Evolutionary conservation across 805 yeast species (phyloP), one percentile per base, ranked within the genome.

Genomic region (Debaryomyces tyrocola): DNA sequence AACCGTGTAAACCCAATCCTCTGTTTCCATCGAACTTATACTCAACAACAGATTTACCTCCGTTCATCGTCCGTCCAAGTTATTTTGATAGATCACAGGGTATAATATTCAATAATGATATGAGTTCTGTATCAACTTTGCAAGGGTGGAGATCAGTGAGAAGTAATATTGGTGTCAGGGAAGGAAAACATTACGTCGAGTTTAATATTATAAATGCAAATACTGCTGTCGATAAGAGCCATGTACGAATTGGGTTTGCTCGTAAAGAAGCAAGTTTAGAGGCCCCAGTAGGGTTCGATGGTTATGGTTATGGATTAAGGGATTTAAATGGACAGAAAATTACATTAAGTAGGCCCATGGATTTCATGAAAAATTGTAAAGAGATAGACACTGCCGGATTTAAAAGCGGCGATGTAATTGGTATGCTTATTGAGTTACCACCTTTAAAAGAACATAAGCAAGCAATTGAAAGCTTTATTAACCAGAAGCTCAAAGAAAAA

Each of bases 261-360:
- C 71, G 98, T 43, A 77, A 90, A 50, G 98, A 92, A 59, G 94
- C 96, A 2, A 80, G 90, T 41, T 66, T 91, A 37, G 97, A 92
- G 55, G 96, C 96, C 0, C 98, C 99, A 0, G 94, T 91, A 5
- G 99, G 99, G 2, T 89, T 81, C 57, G 98, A 94, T 64, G 92
- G 90, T 0, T 94, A 90, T 67, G 92, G 97, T 0, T 92, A 94
- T 64, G 97, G 96, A 2, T 59, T 94, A 2, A 75, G 97, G 48
- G 97, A 92, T 66, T 76, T 78, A 33, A 74, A 77, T 6, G 91
- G 96, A 2, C 87, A 87, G 53, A 80, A 79, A 24, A 75, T 94
- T 20, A 95, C 94, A 52, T 66, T 85, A 37, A 84, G 92, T 48
- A 76, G 91, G 41, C 89, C 90, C 0, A 60, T 65, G 20, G 74